Evolutionary conservation across 1,284 basidiomycete genomes (phyloP).

Genomic region (Boletus smithii): DNA sequence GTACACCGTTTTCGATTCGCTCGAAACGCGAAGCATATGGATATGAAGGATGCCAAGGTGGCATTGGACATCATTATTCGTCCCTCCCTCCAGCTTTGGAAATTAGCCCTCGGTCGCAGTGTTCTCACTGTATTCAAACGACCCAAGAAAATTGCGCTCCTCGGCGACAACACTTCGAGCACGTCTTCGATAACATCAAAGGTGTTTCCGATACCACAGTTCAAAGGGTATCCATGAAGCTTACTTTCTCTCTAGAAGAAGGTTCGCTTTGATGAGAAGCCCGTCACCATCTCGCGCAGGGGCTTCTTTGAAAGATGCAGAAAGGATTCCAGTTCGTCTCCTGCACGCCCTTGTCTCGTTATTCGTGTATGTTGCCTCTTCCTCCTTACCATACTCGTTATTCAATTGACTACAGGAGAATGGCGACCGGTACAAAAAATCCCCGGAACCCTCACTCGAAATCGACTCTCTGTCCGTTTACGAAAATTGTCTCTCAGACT

Average conservation of each 20-base stretch:
- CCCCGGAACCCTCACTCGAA: slow-evolving; percentile 2
- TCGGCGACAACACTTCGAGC: slow-evolving; percentile 9
- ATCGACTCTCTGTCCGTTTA: slow-evolving; percentile 27
- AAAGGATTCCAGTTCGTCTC: slow-evolving; percentile 15
- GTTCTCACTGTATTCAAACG: slow-evolving; percentile 4
- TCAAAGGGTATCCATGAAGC: background rate
- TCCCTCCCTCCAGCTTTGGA: slow-evolving; percentile 27
- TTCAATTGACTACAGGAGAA: slow-evolving; percentile 13
- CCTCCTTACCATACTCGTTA: background rate
- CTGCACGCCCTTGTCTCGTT: slow-evolving; percentile 28
- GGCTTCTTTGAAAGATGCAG: slow-evolving; percentile 20
- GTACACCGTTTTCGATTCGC: slow-evolving; percentile 15
- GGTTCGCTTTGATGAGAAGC: slow-evolving; percentile 30
- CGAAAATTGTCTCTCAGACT: slow-evolving; percentile 29
- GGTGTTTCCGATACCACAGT: slow-evolving; percentile 9
- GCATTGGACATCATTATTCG: slow-evolving; percentile 24
- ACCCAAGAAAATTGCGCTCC: slow-evolving; percentile 4
- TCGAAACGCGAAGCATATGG: slow-evolving; percentile 12
- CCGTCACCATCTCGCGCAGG: slow-evolving; percentile 24
- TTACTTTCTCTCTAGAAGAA: slow-evolving; percentile 21
- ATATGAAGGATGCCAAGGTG: slow-evolving; percentile 17
- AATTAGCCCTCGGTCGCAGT: slow-evolving; percentile 7
- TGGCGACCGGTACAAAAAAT: background rate
- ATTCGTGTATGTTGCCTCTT: slow-evolving; percentile 21
- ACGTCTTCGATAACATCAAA: slow-evolving; percentile 13